Evolutionary conservation across 495 filamentous ascomycete genomes (phyloP), one percentile per base, ranked within the genome.

Genomic region (Hypoxylon fragiforme): DNA sequence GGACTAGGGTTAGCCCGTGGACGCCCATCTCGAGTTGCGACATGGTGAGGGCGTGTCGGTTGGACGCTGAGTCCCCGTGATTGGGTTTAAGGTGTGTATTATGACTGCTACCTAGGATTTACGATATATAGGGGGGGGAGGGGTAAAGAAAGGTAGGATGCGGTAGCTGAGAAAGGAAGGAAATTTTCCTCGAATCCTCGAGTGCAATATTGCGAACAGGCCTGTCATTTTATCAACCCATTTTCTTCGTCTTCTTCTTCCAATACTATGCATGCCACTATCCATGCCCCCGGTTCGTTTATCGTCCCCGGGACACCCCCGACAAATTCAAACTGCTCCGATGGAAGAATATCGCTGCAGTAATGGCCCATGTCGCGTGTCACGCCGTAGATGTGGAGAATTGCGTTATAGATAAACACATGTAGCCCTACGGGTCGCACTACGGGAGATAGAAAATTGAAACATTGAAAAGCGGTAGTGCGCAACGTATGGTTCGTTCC

Each of bases 1-100:
- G 46, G 22, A 63, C 49, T 21, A 63, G 56, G 21, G 50, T 55
- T 2, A 61, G n/a, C n/a, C 57, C 57, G 41, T 49, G 45, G 18
- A 61, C 26, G 28, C 57, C 57, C 11, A 61, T 30, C 24, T 42
- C 9, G 9, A 61, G 46, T 11, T 51, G 40, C 35, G 57, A 61
- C 57, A 61, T 61, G 38, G 1, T 11, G 20, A 15, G 15, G 3
- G 46, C 18, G 26, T 12, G 24, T 32, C 2, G 21, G 24, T 3
- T 31, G n/a, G 21, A 9, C 30, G 20, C 13, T 30, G 5, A 30
- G 26, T 30, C 11, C 31, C 31, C 7, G n/a, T 3, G n/a, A 35
- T 3, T 12, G 12, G 31, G 31, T 16, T 15, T 18, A 16, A 3
- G 24, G 24, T 28, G 24, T 28, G 24, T 28, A 28, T 4, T 28